Evolutionary conservation across 2,329 filamentous ascomycete genomes (phyloP), one percentile per base, ranked within the genome.

Genomic region (Aspergillus vadensis): DNA sequence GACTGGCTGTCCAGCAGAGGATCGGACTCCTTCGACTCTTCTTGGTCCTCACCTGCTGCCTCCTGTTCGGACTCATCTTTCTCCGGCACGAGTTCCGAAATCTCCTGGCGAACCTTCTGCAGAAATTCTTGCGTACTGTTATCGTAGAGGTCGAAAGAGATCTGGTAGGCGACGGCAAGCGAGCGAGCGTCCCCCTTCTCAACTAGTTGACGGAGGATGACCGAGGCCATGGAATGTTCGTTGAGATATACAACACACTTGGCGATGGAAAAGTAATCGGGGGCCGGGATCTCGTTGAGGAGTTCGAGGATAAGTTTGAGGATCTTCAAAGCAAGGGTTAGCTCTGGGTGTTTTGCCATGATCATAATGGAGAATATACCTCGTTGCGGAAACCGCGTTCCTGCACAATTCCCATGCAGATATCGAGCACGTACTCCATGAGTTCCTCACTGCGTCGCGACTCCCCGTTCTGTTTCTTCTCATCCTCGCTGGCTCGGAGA

Each of bases 101-200:
- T 81, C 49, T 91, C 88, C 60, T 91, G 87, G 71, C 94, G 88
- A 48, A 99, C 91, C 78, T 95, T 97, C 67, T 88, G 88, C 23
- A 99, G 79, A 70, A 99, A 99, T 74, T 98, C 95, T 71, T 99
- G 95, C 0, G 95, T 98, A 67, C 95, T 95, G 72, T 99, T 99
- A 79, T 99, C 95, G 77, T 97, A 98, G 5, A 99, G 84, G 72
- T 99, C 95, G 71, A 99, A 99, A 1, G 94, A 95, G 59, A 99
- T 96, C 75, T 99, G 95, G 76, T 98, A 99, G 17, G 95, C 95
- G 53, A 91, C 89, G 19, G 93, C 91, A 15, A 91, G 86, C 0
- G 92, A 92, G 62, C 87, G 87, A 54, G 87, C 83, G 67, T 96
- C 91, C 5, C 88, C 91, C 65, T 90, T 90, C 63, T 90, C 84